Conservation (phyloP, 2,329 filamentous ascomycete species). For the Exophiala mesophila region DNA sequence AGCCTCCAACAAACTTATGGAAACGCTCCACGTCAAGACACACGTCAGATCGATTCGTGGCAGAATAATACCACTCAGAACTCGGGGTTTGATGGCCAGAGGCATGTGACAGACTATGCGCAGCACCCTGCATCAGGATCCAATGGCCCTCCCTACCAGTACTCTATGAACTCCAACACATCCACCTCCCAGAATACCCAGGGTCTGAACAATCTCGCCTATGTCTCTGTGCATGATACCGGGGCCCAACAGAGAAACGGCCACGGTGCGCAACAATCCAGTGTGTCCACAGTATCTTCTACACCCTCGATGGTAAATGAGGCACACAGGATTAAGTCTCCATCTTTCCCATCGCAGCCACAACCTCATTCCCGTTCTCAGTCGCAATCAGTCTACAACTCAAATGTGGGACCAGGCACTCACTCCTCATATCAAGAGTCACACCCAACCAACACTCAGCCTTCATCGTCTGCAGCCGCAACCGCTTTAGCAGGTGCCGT, state of each 20-base stretch:
- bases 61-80: slow-evolving; percentile 3
- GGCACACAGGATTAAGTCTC: slow-evolving; percentile 12
- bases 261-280: slow-evolving; percentile 8
- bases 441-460: slow-evolving; percentile 5
- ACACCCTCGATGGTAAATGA: slow-evolving; percentile 1
- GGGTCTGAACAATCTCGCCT: slow-evolving; percentile 25
- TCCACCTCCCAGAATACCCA: slow-evolving; percentile 12
- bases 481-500: slow-evolving; percentile 21
- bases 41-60: slow-evolving; percentile 10
- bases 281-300: neutral
- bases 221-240: slow-evolving; percentile 25
- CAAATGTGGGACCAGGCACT: neutral
- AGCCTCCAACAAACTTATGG: slow-evolving; percentile 16
- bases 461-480: slow-evolving; percentile 14
- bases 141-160: slow-evolving; percentile 6
- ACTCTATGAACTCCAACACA: slow-evolving; percentile 2
- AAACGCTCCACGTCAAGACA: slow-evolving; percentile 10
- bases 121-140: slow-evolving; percentile 4
- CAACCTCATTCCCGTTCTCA: too few species aligned
- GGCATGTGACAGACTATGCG: slow-evolving; percentile 4
- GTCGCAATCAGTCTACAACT: slow-evolving; percentile 1
- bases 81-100: slow-evolving; percentile 9
- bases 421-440: neutral
- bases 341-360: slow-evolving; percentile 6
- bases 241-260: slow-evolving; percentile 11